Evolutionary conservation across 2,329 filamentous ascomycete species (phyloP), one percentile per base, ranked within the genome.

Genomic region (Mycogone perniciosa): DNA sequence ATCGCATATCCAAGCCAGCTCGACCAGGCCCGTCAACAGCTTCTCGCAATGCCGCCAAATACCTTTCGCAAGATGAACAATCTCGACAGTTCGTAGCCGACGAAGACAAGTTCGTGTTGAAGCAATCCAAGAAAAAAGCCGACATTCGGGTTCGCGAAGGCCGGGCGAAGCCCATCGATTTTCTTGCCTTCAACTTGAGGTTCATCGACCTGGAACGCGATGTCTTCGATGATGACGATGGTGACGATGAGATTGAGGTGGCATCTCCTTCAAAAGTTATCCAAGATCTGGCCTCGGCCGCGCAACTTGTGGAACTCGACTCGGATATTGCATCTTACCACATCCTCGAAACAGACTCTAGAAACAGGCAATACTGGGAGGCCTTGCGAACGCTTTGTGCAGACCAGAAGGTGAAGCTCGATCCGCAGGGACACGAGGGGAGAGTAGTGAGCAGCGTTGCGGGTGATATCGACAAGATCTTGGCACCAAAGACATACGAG

Each of bases 81-180:
- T 86, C 84, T 57, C 77, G 84, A 29, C 80, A 86, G 63, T 99
- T 93, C 77, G 88, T 97, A 20, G 88, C 92, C 47, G 88, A 95
- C 61, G 93, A 99, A 68, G 93, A 99, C 72, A 85, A 86, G 57
- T 99, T 99, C 64, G 93, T 97, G 51, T 75, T 99, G 63, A 91
- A 90, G 69, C 93, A 99, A 71, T 87, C 92, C 43, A 99, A 97
- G 77, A 97, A 95, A 75, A 97, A 96, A 75, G 92, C 93, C 39
- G 88, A 91, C 57, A 95, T 99, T 59, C 86, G 93, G 38, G 90
- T 97, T 42, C 88, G 90, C 60, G 91, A 95, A 68, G 87, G 88
- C 8, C 83, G 95, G 59, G 91, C 92, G 50, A 91, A 89, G 64
- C 88, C 92, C 7, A 92, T 97, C 62, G 93, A 99, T 71, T 91